Evolutionary conservation across 805 yeast genomes (phyloP), one percentile per base, ranked within the genome.

Genomic region (Wickerhamiella galacta): DNA sequence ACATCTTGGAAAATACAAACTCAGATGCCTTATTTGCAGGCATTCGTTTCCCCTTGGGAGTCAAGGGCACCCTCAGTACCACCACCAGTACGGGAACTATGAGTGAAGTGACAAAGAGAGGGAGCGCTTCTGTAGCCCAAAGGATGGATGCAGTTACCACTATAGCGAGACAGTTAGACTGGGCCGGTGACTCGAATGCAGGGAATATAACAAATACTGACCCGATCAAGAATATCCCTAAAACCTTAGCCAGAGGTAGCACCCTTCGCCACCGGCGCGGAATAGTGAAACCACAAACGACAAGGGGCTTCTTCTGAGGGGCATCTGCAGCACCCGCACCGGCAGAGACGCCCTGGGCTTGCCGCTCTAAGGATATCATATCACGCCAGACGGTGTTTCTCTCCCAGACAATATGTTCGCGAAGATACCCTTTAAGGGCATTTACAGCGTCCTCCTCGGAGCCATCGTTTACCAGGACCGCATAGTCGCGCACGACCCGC

Each of bases 301-400:
- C 18, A 9, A 25, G n/a, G 11, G 34, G 28, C 3, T 32, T 26
- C 24, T 29, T 26, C 16, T 36, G 29, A 20, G 28, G 40, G n/a
- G n/a, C n/a, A 36, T 33, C 56, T 20, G 58, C 59, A 14, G 16
- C 16, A 10, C 20, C 20, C 6, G 35, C 36, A 20, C 42, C 44
- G 20, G 37, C 28, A 21, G 35, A 25, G 2, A 85, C 83, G 15
- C 81, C 82, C 46, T 83, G 87, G 1, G 85, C 63, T 46, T 79
- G 79, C 44, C 94, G 68, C 52, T 85, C 95, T 45, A 85, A 56
- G 16, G 90, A 87, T 51, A 87, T 76, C 76, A 87, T 75, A 54
- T 87, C 95, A 51, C 90, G 75, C 98, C 98, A 87, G 19, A 87
- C 95, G 0, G 95, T 87, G 52, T 83, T 83, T 53, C 98, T 68